Conservation (phyloP, 1,139 yeast species). For the Candida smagusa region DNA sequence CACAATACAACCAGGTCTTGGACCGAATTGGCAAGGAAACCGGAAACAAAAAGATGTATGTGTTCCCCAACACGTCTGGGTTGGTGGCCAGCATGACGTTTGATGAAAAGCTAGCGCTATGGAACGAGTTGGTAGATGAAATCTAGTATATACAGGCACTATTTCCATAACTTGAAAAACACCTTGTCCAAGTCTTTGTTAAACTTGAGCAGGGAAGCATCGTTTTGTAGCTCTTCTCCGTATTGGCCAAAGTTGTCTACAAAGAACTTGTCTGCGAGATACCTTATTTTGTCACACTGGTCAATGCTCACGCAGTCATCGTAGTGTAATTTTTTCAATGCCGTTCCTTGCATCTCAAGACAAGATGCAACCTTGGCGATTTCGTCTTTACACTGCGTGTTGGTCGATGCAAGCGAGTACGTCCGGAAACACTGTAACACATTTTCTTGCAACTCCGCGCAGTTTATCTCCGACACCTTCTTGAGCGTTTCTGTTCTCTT, state of each 20-base stretch:
- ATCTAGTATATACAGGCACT: slow-evolving; percentile 6
- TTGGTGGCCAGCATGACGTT: slow-evolving; percentile 55
- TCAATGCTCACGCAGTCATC: slow-evolving; percentile 35
- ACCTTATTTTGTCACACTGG: slow-evolving; percentile 42
- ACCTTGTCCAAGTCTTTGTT: slow-evolving; percentile 31
- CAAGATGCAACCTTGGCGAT: slow-evolving; percentile 28
- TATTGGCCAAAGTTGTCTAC: slow-evolving; percentile 38
- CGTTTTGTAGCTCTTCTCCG: slow-evolving; percentile 30
- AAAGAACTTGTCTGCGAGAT: slow-evolving; percentile 35
- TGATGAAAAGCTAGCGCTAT: slow-evolving; percentile 43
- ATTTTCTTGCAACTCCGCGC: slow-evolving; percentile 41
- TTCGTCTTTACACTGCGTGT: slow-evolving; percentile 30
- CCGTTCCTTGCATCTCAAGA: slow-evolving; percentile 33
- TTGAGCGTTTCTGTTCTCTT: slow-evolving; percentile 27
- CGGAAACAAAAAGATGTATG: slow-evolving; percentile 35
- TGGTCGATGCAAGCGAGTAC: slow-evolving; percentile 25
- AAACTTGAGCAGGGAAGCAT: slow-evolving; percentile 24
- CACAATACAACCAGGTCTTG: slow-evolving; percentile 17
- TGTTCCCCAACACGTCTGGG: slow-evolving; percentile 76
- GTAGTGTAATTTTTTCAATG: slow-evolving; percentile 34
- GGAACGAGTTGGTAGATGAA: slow-evolving; percentile 38
- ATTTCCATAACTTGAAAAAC: slow-evolving; percentile 38
- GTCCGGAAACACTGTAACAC: slow-evolving; percentile 38
- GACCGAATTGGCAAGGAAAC: slow-evolving; percentile 14
- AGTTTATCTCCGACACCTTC: slow-evolving; percentile 33